These are phyloP conservation scores for Periconia sp. DNA, from an alignment of 2,329 filamentous ascomycete species.

Conservation along the genomic window DNA sequence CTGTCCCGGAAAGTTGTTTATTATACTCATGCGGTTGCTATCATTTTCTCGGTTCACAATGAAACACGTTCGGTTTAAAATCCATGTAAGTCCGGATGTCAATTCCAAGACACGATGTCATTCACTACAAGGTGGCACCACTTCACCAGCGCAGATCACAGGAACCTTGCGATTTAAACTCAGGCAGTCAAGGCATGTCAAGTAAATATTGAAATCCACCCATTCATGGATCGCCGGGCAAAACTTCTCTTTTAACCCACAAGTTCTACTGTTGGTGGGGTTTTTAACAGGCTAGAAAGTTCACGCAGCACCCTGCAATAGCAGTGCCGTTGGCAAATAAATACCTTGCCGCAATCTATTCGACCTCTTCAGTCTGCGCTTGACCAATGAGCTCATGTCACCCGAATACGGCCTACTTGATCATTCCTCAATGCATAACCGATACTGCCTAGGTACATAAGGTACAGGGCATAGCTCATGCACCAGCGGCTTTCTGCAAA, in stretches of 20 bases:
- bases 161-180: slow-evolving; percentile 7
- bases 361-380: background rate
- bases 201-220: too few relatives aligned
- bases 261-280: slow-evolving; percentile 4
- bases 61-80: slow-evolving; percentile 1
- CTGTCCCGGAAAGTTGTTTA: background rate
- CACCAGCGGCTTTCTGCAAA: too few relatives aligned
- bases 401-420: too few relatives aligned
- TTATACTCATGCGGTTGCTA: background rate
- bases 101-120: background rate
- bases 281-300: background rate
- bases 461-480: too few relatives aligned
- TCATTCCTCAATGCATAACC: too few relatives aligned
- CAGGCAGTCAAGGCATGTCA: too few relatives aligned
- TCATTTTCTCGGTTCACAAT: background rate
- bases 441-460: too few relatives aligned
- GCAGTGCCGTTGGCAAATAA: background rate
- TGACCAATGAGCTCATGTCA: background rate
- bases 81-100: slow-evolving; percentile 1
- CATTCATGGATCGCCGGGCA: slow-evolving; percentile 14
- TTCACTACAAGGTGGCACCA: background rate
- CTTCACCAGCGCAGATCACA: background rate
- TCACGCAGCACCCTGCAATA: background rate
- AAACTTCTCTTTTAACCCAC: background rate
- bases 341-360: background rate